phyloP scores from a whole-genome alignment of 805 yeast species.

The Ogataea siamensis region DNA sequence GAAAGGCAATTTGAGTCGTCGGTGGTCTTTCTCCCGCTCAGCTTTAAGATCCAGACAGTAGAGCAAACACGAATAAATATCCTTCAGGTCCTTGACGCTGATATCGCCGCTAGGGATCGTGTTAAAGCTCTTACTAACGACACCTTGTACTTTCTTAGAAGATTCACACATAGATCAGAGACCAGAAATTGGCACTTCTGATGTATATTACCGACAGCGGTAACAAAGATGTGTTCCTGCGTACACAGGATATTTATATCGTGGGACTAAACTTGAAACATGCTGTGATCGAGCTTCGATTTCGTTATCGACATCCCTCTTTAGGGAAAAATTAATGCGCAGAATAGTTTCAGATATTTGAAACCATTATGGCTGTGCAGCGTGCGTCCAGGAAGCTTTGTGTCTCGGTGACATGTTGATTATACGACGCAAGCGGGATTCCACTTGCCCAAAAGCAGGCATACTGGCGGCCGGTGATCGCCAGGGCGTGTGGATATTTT shows the following conservation, averaged over 20 bases:
- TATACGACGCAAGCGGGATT: no score
- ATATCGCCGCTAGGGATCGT: slow-evolving; percentile 54
- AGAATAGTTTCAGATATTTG: slow-evolving; percentile 10
- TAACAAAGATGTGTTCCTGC: slow-evolving; percentile 3
- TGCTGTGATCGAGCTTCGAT: neutral
- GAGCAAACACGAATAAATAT: slow-evolving; percentile 53
- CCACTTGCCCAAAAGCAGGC: no score
- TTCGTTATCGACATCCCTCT: neutral
- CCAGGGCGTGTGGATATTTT: no score
- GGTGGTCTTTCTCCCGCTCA: slow-evolving; percentile 20
- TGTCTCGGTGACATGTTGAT: no score
- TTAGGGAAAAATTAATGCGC: neutral
- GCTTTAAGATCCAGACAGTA: slow-evolving; percentile 41
- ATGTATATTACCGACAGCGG: neutral
- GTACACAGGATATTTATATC: slow-evolving; percentile 5
- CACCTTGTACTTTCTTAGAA: slow-evolving; percentile 14
- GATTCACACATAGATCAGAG: slow-evolving; percentile 1
- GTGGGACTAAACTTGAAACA: slow-evolving; percentile 7
- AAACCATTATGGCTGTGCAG: slow-evolving; percentile 8
- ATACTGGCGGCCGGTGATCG: no score
- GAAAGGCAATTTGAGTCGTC: slow-evolving; percentile 16
- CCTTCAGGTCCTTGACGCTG: slow-evolving; percentile 55
- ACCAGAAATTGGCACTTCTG: slow-evolving; percentile 1
- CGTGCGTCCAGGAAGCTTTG: neutral
- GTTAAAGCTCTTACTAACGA: slow-evolving; percentile 19